Evolutionary conservation across 1,139 yeast genomes (phyloP).

Genomic region (Suhomyces terraborum): DNA sequence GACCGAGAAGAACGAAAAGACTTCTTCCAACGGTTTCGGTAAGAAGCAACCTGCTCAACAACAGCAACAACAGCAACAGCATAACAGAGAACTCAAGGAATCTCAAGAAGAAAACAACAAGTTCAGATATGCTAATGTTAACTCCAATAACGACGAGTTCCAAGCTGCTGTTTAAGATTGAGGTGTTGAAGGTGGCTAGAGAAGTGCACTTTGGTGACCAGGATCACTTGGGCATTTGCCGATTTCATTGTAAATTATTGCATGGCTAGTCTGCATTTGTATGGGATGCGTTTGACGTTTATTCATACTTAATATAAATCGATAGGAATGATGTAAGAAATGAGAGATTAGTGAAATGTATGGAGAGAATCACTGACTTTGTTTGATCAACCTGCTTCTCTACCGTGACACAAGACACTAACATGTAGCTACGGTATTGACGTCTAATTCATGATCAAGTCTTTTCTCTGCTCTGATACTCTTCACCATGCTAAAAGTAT

Average conservation of each 20-base stretch:
- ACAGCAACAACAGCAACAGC: conserved; percentile 30
- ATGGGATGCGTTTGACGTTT: conserved; percentile 4
- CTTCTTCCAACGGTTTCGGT: conserved; percentile 72
- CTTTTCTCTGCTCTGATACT: too few species aligned
- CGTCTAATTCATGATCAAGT: too few species aligned
- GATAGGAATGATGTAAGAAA: conserved; percentile 4
- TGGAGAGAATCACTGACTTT: too few species aligned
- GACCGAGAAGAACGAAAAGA: conserved; percentile 83
- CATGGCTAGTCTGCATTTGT: conserved; percentile 14
- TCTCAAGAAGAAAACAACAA: conserved; percentile 42
- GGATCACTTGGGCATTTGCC: conserved; percentile 4
- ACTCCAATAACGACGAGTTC: conserved; percentile 50
- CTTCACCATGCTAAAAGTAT: too few species aligned
- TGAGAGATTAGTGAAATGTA: too few species aligned
- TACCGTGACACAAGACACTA: too few species aligned
- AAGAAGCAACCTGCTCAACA: conserved; percentile 43
- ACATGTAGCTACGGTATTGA: too few species aligned
- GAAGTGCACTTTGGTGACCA: conserved; percentile 1
- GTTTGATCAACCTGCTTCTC: too few species aligned
- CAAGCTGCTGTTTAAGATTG: conserved; percentile 32
- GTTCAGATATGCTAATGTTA: conserved; percentile 51
- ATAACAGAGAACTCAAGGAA: conserved; percentile 37
- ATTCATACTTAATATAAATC: conserved; percentile 12
- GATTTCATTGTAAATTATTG: conserved; percentile 14
- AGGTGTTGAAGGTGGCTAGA: not conserved